Percentiles rank a stretch among this genome's conserved stretches.
Conservation (phyloP, 352 stramenopile genomes). For the Phytopythium boreale region DNA sequence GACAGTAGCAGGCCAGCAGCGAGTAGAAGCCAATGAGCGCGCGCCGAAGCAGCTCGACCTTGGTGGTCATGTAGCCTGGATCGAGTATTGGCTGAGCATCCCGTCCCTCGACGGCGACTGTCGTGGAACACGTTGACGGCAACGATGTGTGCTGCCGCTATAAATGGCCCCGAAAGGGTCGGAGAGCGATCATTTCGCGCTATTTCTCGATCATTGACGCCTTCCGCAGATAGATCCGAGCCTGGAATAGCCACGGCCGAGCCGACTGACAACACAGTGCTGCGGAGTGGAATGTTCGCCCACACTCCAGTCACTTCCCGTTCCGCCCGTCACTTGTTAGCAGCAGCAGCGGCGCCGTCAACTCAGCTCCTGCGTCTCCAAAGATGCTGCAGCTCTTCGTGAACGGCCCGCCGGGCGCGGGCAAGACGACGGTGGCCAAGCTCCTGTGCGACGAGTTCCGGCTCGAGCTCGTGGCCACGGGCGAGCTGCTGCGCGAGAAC, state of each 20-base stretch:
- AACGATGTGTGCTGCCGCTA: neutral
- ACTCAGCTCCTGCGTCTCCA: too few relatives aligned
- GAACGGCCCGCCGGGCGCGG: slow-evolving; percentile 57
- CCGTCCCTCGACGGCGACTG: neutral
- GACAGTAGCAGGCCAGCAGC: neutral
- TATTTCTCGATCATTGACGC: neutral
- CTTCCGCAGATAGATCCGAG: neutral
- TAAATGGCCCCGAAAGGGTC: neutral
- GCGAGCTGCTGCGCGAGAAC: slow-evolving; percentile 69
- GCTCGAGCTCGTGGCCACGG: slow-evolving; percentile 59
- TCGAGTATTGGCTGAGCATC: neutral
- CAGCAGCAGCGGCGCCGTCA: too few relatives aligned
- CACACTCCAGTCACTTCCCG: too few relatives aligned
- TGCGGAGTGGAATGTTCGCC: neutral
- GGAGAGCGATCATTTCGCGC: neutral
- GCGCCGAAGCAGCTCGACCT: neutral
- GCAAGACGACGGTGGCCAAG: slow-evolving; percentile 70
- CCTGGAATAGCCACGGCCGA: neutral
- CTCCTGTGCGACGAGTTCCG: slow-evolving; percentile 52
- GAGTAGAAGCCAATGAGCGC: neutral
- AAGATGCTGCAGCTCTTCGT: slow-evolving; percentile 70
- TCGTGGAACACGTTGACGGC: neutral
- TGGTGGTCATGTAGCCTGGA: neutral
- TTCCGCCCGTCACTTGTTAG: neutral
- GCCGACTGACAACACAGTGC: neutral